Evolutionary conservation across 805 yeast genomes (phyloP).

Genomic region (Zygoascus ofunaensis): DNA sequence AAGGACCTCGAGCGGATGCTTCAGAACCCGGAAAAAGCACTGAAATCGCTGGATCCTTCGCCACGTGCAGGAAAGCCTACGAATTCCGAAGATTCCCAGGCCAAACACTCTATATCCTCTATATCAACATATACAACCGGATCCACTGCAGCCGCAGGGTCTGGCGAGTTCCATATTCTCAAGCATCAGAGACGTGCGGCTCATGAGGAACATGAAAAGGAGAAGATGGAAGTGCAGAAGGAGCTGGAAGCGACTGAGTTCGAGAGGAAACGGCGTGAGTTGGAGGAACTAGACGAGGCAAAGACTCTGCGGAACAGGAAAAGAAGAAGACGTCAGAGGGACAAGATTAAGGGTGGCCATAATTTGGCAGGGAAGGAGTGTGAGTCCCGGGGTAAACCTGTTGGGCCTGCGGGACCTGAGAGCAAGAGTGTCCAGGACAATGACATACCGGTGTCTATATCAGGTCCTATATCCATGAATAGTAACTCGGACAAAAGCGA

Average conservation of each 20-base stretch:
- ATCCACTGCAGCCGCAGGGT: slow-evolving; percentile 30
- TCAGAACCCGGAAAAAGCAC: slow-evolving; percentile 13
- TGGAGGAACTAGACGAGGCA: slow-evolving; percentile 17
- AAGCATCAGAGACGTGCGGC: slow-evolving; percentile 27
- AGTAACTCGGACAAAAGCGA: too few species aligned
- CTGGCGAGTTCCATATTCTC: slow-evolving; percentile 32
- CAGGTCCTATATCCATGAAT: too few species aligned
- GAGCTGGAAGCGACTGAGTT: slow-evolving; percentile 21
- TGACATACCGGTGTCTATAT: too few species aligned
- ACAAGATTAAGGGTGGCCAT: too few species aligned
- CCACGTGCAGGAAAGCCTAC: not conserved
- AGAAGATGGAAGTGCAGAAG: slow-evolving; percentile 18
- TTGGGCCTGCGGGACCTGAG: too few species aligned
- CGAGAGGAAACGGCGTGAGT: slow-evolving; percentile 12
- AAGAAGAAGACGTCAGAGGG: slow-evolving; percentile 7
- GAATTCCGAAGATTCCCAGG: slow-evolving; percentile 4
- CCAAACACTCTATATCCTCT: slow-evolving; percentile 13
- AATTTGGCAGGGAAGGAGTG: too few species aligned
- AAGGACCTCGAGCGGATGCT: slow-evolving; percentile 12
- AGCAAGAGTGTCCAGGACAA: too few species aligned
- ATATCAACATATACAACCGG: slow-evolving; percentile 26
- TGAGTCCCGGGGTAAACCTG: too few species aligned
- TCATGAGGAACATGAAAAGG: slow-evolving; percentile 20
- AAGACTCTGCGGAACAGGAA: slow-evolving; percentile 23
- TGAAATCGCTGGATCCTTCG: slow-evolving; percentile 1